Evolutionary conservation across 2,329 filamentous ascomycete species (phyloP), one percentile per base, ranked within the genome.

Genomic region (Lasiodiplodia hormozganensis): DNA sequence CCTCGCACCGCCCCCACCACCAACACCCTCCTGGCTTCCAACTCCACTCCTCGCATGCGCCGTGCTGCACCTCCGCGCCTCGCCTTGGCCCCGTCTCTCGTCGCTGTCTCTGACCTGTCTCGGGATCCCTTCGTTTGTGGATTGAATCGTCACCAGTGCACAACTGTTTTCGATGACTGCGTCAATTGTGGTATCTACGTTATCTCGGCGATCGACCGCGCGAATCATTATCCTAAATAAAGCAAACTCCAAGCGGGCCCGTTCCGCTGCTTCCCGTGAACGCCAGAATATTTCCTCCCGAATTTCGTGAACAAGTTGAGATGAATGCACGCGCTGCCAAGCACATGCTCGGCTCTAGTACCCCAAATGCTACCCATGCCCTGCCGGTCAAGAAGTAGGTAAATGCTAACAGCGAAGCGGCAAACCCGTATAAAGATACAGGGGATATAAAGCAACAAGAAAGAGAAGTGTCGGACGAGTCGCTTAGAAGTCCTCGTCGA

Each of bases 401-500:
- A 74, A 70, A 74, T 73, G 73, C 71, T 71, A 74, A 68, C 73
- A 70, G 64, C 65, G 70, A 73, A 71, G 53, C 65, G 72, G 70
- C 71, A 54, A 53, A 38, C 47, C 34, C 31, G 65, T 34, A 52
- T 34, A 52, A 31, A 49, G 38, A 64, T 67, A 70, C 71, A 71
- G 72, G 65, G 68, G 75, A 67, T 67, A 67, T 58, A 54, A 67
- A 75, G 74, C 57, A 58, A 57, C 67, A 49, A 54, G 31, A 71
- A 72, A 64, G 68, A 68, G 53, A 69, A 65, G 25, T 57, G 58
- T 28, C 31, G 62, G 68, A 43, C 62, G 67, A 75, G 56, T 60
- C 71, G 79, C 85, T 86, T 92, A 98, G 79, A 99, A 99, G 84
- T 99, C 96, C 73, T 98, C 95, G 74, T 98, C 94, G 76, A 99